Evolutionary conservation across 2,329 filamentous ascomycete genomes (phyloP).

Genomic region (Colletotrichum viniferum): DNA sequence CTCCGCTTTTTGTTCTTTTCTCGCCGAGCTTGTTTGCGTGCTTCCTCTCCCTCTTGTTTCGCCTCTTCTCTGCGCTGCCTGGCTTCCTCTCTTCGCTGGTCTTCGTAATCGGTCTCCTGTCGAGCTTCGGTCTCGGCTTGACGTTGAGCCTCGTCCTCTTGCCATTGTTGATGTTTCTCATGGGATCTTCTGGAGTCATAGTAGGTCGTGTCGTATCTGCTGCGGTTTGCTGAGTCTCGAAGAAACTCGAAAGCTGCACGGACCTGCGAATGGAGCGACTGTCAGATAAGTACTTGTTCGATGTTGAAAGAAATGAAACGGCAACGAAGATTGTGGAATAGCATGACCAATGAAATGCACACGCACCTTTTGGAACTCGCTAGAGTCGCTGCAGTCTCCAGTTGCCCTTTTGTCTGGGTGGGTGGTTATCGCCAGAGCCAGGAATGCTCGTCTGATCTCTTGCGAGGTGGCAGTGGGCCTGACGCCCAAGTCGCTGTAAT

Average conservation of each 20-base stretch:
- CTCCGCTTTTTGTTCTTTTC: not conserved
- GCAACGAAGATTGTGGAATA: no score
- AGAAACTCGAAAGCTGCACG: not conserved
- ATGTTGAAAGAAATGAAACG: no score
- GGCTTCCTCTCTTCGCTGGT: not conserved
- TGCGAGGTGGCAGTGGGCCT: not conserved
- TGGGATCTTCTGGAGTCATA: accelerated
- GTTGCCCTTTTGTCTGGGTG: not conserved
- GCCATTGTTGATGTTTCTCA: not conserved
- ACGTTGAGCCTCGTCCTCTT: not conserved
- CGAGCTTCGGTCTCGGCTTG: not conserved
- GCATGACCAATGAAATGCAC: not conserved
- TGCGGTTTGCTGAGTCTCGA: accelerated
- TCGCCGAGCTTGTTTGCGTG: not conserved
- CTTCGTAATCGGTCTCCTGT: accelerated
- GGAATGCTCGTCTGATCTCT: not conserved
- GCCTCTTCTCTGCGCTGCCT: not conserved
- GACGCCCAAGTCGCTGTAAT: not conserved
- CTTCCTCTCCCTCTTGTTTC: accelerated
- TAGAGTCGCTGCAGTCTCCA: not conserved
- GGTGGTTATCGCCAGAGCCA: accelerated
- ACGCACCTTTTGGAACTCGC: not conserved
- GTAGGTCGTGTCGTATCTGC: not conserved
- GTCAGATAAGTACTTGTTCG: no score
- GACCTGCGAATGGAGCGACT: accelerated